Evolutionary conservation across 2,329 filamentous ascomycete species (phyloP).

Genomic region (Phaeosphaeriaceae sp.): DNA sequence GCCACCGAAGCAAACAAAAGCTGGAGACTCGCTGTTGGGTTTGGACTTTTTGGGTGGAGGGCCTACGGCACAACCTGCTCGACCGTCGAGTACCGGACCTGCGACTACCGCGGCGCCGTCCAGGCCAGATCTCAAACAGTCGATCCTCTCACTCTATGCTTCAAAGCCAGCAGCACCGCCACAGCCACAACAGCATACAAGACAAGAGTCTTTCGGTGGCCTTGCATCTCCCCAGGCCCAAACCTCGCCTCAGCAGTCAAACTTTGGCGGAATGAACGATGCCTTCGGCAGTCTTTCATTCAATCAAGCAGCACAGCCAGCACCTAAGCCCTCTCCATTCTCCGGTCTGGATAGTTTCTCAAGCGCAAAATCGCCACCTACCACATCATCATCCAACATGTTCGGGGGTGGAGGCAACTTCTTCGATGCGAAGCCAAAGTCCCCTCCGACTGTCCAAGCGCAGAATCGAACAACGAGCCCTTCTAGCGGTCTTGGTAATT

Average conservation of each 20-base stretch:
- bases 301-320: constrained; percentile 43
- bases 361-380: constrained; percentile 43
- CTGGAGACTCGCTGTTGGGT: constrained; percentile 84
- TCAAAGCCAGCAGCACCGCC: constrained; percentile 73
- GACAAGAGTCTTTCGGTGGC: constrained; percentile 55
- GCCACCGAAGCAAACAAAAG: constrained; percentile 67
- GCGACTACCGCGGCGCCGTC: constrained; percentile 67
- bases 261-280: constrained; percentile 74
- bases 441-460: constrained; percentile 51
- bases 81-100: constrained; percentile 81
- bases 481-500: constrained; percentile 65
- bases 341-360: constrained; percentile 65
- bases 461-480: constrained; percentile 59
- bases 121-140: constrained; percentile 93
- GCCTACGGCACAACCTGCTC: constrained; percentile 69
- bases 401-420: constrained; percentile 76
- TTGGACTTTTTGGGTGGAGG: constrained; percentile 87
- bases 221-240: constrained; percentile 55
- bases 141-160: constrained; percentile 93
- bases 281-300: constrained; percentile 78
- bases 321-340: constrained; percentile 68
- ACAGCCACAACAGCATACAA: constrained; percentile 59
- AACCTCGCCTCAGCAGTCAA: constrained; percentile 48
- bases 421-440: constrained; percentile 75
- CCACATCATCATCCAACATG: constrained; percentile 56